Percentiles rank a stretch among this genome's conserved stretches.
phyloP scores from a whole-genome alignment of 2,329 filamentous ascomycete genomes.

The Fusarium musae region DNA sequence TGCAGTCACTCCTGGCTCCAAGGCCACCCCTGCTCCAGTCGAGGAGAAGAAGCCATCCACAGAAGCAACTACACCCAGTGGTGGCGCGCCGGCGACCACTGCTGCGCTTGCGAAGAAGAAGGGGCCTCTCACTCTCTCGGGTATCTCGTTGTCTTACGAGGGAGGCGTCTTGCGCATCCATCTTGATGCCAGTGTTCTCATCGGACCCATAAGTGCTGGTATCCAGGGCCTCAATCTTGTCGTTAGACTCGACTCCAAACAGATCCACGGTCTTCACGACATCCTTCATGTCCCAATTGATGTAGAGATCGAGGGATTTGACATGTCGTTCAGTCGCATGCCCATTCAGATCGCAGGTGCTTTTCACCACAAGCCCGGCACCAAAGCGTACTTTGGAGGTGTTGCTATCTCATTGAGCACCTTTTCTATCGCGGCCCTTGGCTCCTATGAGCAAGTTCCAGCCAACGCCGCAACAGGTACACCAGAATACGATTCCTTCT shows the following conservation, averaged over 20 bases:
- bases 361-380: background rate
- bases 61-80: accelerated
- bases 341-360: background rate
- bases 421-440: background rate
- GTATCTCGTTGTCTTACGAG: background rate
- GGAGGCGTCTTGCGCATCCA: accelerated
- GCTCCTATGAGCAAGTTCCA: background rate
- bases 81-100: accelerated
- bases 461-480: accelerated
- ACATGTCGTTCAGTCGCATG: accelerated
- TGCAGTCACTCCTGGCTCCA: accelerated
- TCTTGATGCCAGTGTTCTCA: background rate
- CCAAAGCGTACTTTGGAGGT: background rate
- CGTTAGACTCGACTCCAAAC: accelerated
- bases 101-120: background rate
- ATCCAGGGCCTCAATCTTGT: background rate
- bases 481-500: background rate
- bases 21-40: accelerated
- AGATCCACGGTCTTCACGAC: accelerated
- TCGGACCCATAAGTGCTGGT: accelerated
- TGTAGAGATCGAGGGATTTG: accelerated
- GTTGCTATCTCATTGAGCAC: background rate
- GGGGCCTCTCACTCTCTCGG: background rate
- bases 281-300: accelerated
- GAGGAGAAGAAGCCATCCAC: background rate